These are phyloP conservation scores for Phytomonas francai DNA, from an alignment of 208 protist species.

Conservation along the genomic window DNA sequence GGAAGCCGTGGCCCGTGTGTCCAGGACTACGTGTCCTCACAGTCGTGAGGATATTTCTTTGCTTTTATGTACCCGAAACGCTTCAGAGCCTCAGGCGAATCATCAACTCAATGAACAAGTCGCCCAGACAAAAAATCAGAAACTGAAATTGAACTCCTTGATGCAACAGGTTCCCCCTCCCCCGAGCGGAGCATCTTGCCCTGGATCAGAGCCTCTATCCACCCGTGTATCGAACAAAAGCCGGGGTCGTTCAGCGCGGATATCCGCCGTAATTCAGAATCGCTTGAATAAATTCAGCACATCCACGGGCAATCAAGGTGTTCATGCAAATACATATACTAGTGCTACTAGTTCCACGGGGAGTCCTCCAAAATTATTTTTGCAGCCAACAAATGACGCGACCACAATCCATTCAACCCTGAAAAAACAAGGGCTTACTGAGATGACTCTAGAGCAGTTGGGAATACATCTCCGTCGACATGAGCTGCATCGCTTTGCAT, in stretches of 20 bases:
- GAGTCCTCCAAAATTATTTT: not conserved
- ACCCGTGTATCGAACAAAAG: not conserved
- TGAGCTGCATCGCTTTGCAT: slow-evolving; percentile 37
- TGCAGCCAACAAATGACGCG: not conserved
- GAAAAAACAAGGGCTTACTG: slow-evolving; percentile 15
- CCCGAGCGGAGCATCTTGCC: not conserved
- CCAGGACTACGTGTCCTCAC: not conserved
- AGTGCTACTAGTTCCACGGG: not conserved
- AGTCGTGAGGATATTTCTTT: not conserved
- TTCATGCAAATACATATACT: not conserved
- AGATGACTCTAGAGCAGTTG: slow-evolving; percentile 58
- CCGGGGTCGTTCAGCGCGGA: not conserved
- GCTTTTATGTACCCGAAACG: not conserved
- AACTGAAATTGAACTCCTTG: not conserved
- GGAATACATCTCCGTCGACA: slow-evolving; percentile 58
- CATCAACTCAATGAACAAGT: not conserved
- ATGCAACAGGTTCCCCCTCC: not conserved
- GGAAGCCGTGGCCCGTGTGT: not conserved
- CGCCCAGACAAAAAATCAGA: not conserved
- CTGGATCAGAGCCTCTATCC: not conserved
- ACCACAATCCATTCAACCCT: not conserved
- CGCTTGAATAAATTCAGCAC: not conserved
- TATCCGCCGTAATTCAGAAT: not conserved
- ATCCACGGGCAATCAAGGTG: not conserved
- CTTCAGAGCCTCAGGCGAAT: not conserved